Evolutionary conservation across 2,329 filamentous ascomycete genomes (phyloP).

Genomic region (Aspergillus oerlinghausenensis): DNA sequence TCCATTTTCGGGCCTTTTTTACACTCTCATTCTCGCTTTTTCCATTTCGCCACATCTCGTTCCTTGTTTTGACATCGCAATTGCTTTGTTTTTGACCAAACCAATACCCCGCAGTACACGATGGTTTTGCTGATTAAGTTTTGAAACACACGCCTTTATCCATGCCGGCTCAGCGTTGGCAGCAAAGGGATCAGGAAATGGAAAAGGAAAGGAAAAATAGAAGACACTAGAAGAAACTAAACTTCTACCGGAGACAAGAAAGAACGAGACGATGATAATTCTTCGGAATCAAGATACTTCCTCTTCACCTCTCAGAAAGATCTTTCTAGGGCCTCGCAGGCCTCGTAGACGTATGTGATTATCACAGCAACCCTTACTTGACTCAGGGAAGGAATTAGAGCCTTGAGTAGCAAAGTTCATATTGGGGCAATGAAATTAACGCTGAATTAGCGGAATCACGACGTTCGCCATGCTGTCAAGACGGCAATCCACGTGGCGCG

Average conservation of each 20-base stretch:
- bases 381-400: neutral
- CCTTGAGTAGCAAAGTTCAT: neutral
- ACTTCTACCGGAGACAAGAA: neutral
- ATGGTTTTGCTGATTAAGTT: neutral
- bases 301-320: neutral
- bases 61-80: no score
- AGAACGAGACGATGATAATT: neutral
- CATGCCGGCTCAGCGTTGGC: neutral
- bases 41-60: neutral
- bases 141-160: neutral
- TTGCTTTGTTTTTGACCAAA: neutral
- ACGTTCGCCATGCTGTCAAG: neutral
- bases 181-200: neutral
- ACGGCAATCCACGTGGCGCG: neutral
- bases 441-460: neutral
- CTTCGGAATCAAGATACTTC: neutral
- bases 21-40: neutral
- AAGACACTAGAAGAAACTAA: neutral
- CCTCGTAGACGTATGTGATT: neutral
- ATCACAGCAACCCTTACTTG: neutral
- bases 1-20: neutral
- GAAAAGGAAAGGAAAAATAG: neutral
- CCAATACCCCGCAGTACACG: neutral
- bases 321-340: neutral
- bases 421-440: neutral